These are phyloP conservation scores for Begonia masoniana DNA, from an alignment of 306 rosid genomes.

Conservation along the genomic window DNA sequence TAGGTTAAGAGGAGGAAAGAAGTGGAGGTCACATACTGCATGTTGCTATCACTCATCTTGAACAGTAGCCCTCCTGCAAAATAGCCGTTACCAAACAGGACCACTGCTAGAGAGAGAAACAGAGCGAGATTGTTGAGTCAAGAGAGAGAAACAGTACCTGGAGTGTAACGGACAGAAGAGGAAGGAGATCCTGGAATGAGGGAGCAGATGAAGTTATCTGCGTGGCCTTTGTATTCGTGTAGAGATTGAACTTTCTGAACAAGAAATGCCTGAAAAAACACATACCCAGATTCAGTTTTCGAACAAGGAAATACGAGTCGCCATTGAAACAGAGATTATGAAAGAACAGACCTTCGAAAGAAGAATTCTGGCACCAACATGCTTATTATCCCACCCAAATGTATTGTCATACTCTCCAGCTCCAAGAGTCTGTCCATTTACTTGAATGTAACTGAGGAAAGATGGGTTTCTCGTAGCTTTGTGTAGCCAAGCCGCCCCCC, in stretches of 20 bases:
- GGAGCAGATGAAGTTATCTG: conserved; percentile 85
- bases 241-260: conserved; percentile 52
- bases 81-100: conserved; percentile 38
- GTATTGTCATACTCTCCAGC: conserved; percentile 69
- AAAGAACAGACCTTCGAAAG: conserved; percentile 55
- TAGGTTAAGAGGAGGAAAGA: conserved; percentile 69
- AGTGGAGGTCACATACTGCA: conserved; percentile 92
- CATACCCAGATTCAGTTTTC: background rate
- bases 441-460: conserved; percentile 66
- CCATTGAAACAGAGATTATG: background rate
- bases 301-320: background rate
- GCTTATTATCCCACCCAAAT: conserved; percentile 97
- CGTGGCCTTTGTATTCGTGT: conserved; percentile 85
- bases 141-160: conserved; percentile 23
- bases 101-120: conserved; percentile 13
- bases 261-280: conserved; percentile 51
- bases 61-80: conserved; percentile 75
- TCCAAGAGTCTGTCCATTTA: conserved; percentile 70
- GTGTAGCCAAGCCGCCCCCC: conserved; percentile 98
- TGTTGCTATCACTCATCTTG: conserved; percentile 76
- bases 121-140: background rate
- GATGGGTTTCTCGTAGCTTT: conserved; percentile 70
- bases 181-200: conserved; percentile 58
- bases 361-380: conserved; percentile 85
- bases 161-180: conserved; percentile 64